Conservation (phyloP, 2,329 filamentous ascomycete genomes). For the Exserohilum turcica region DNA sequence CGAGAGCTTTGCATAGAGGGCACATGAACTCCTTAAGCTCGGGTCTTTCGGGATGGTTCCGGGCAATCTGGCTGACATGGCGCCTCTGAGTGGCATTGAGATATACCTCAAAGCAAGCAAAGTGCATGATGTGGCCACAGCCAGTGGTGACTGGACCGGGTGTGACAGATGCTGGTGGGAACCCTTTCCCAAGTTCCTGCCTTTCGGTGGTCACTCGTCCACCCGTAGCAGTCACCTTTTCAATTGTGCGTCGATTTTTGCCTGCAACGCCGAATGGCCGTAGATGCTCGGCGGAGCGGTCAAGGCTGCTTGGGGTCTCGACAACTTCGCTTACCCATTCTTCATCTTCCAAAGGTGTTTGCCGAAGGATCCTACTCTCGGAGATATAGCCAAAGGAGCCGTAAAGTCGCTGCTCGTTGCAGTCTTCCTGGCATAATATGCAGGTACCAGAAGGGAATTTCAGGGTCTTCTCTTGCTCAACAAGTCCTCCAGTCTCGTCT, state of each 20-base stretch:
- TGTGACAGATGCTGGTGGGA: slow-evolving; percentile 69
- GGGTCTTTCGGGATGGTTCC: slow-evolving; percentile 86
- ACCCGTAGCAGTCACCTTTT: slow-evolving; percentile 76
- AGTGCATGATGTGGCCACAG: slow-evolving; percentile 99
- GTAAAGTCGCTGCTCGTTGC: slow-evolving; percentile 84
- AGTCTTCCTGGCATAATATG: slow-evolving; percentile 95
- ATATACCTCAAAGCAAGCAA: slow-evolving; percentile 91
- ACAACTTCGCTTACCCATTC: slow-evolving; percentile 85
- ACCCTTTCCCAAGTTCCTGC: slow-evolving; percentile 87
- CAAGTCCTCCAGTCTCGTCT: slow-evolving; percentile 61
- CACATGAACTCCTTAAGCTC: slow-evolving; percentile 89
- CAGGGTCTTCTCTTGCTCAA: slow-evolving; percentile 75
- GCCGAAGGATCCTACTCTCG: slow-evolving; percentile 82
- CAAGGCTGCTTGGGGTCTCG: slow-evolving; percentile 78
- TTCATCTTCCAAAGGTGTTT: slow-evolving; percentile 80
- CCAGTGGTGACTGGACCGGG: slow-evolving; percentile 84
- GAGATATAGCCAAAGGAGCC: slow-evolving; percentile 91
- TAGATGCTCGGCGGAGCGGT: slow-evolving; percentile 79
- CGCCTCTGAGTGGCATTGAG: slow-evolving; percentile 80
- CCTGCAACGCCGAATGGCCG: slow-evolving; percentile 90
- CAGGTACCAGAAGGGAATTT: slow-evolving; percentile 93
- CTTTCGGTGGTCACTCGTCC: slow-evolving; percentile 73
- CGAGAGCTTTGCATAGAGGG: slow-evolving; percentile 93
- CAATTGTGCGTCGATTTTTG: slow-evolving; percentile 78
- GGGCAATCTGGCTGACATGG: slow-evolving; percentile 89